Base-by-base conservation (phyloP, 23 red algal species). In the Agarophyton chilense region DNA sequence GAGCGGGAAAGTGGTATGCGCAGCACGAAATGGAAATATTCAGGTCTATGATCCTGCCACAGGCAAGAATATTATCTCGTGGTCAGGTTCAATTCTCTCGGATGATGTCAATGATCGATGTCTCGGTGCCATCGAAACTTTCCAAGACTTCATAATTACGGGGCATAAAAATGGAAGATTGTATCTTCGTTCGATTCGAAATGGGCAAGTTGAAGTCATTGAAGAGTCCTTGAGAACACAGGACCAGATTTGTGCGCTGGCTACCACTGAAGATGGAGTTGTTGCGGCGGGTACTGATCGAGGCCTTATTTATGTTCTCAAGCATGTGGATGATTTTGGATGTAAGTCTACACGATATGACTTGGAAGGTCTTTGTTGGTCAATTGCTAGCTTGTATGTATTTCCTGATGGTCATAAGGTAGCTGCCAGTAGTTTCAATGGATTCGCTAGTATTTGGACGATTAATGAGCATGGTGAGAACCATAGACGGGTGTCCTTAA, bases 381-480 rank as follows among this genome's bases (percentile, higher is more conserved):
- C 52, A 1, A 67, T 88, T 17, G 25, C 34, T 3, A 46, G 68
- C 50, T 45, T 88, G 32, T 32, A 71, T 33, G 84, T 88, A n/a
- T 88, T 88, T 49, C 68, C 68, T 6, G 84, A 88, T 62, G 84
- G 84, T 4, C 67, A 40, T 14, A 63, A 67, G 47, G 68, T 88
- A 16, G 84, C 84, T 8, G 72, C 68, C 55, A 77, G 84, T 47
- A 88, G 84, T 61, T 62, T 51, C 34, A 67, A 88, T 40, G 84
- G 84, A 24, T 88, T 88, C 51, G 84, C 84, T 28, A 67, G 32
- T 45, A 46, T 88, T 51, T 88, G 84, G 84, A 70, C 46, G 19
- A 36, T 88, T 36, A 17, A 52, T 41, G 44, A 43, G 18, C 34
- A 26, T 55, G 81, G 81, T 39, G 34, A 12, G 18, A 39, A 38